phyloP scores from a whole-genome alignment of 495 filamentous ascomycete genomes.

The Penicillium steckii region DNA sequence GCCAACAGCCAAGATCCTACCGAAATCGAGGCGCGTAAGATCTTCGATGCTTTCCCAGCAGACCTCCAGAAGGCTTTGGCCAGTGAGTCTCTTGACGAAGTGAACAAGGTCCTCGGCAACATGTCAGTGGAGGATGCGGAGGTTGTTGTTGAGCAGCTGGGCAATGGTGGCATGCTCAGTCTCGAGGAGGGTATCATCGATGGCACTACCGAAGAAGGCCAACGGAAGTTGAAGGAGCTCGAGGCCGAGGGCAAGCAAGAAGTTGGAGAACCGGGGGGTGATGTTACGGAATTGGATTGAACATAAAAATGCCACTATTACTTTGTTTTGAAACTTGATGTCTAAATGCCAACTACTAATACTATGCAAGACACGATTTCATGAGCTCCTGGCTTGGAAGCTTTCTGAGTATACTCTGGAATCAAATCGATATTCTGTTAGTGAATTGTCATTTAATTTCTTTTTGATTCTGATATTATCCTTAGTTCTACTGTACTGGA shows the following conservation, averaged over 20 bases:
- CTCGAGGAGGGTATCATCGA: constrained; percentile 92
- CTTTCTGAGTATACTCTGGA: too few species aligned
- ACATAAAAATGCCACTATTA: constrained; percentile 1
- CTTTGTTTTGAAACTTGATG: constrained; percentile 1
- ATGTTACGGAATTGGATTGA: constrained; percentile 44
- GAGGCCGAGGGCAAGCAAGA: constrained; percentile 58
- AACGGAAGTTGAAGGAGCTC: constrained; percentile 72
- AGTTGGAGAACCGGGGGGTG: constrained; percentile 41
- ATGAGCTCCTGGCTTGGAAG: too few species aligned
- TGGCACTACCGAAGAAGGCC: constrained; percentile 89
- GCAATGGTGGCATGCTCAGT: constrained; percentile 88
- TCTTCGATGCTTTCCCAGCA: constrained; percentile 82
- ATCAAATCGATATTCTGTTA: too few species aligned
- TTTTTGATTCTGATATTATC: too few species aligned
- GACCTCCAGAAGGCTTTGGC: constrained; percentile 79
- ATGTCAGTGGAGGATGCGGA: constrained; percentile 94
- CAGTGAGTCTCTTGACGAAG: constrained; percentile 82
- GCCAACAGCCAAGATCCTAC: constrained; percentile 61
- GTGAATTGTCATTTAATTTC: too few species aligned
- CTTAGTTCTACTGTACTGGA: too few species aligned
- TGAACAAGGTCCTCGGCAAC: constrained; percentile 92
- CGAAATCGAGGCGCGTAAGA: constrained; percentile 63
- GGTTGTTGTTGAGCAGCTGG: constrained; percentile 78
- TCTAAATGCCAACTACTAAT: constrained; percentile 11
- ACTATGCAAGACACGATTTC: too few species aligned